Evolutionary conservation across 345 rosid species (phyloP), one percentile per base, ranked within the genome.

Genomic region (Clausena lansium): DNA sequence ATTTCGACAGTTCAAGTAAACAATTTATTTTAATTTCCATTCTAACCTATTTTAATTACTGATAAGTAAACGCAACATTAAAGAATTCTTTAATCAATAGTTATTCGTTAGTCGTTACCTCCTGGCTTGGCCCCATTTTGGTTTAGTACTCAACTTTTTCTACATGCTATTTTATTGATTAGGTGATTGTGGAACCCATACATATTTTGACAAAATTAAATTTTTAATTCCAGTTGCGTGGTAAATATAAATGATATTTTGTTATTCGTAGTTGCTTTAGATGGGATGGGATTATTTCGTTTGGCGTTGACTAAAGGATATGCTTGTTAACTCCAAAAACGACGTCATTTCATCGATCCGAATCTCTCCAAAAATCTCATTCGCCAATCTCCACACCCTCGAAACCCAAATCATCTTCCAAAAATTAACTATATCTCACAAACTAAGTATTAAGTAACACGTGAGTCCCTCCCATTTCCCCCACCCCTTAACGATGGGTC

Each of bases 401-500:
- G 13, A 45, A 20, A 66, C 36, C 70, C 8, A 66, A 20, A 4
- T 25, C 64, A 25, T 66, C 27, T 9, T 14, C 70, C 27, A 7
- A 24, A 59, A 59, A 27, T n/a, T n/a, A n/a, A n/a, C n/a, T 11
- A 1, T 27, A 59, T 27, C 7, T 59, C 17, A 35, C 50, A 9
- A 9, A 2, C 9, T 63, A 22, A n/a, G n/a, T n/a, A n/a, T 33
- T 1, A 39, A 39, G 25, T 8, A 41, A 41, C 67, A 27, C 67
- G 50, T 15, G 14, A 72, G 7, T 11, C n/a, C 61, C 24, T 57
- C 64, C 1, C 14, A n/a, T 6, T 15, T 32, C 4, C 22, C 10
- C 27, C 50, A 13, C 15, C 15, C 22, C 50, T 36, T 15, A 47
- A 61, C 38, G 59, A 90, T 93, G 97, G 88, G 83, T 65, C 39